Evolutionary conservation across 2,329 filamentous ascomycete genomes (phyloP), one percentile per base, ranked within the genome.

Genomic region (Claviceps digitariae): DNA sequence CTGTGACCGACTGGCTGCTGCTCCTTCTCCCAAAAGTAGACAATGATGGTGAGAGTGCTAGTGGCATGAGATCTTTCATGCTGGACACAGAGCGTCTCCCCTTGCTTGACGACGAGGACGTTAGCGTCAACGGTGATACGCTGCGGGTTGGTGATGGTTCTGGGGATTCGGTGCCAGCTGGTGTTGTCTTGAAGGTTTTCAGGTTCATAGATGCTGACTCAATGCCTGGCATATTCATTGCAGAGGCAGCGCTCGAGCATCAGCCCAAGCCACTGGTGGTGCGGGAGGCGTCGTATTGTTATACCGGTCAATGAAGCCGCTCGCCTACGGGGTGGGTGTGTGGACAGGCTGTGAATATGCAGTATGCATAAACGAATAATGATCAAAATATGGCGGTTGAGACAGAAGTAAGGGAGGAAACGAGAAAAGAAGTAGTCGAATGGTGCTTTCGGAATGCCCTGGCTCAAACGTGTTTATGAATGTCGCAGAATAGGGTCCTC

Each of bases 51-150:
- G 66, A 65, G 15, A 72, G 58, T 48, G 67, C 60, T 54, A 72
- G 63, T 36, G 68, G 68, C 57, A 70, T 62, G 48, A 71, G 59
- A 31, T 58, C 64, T 52, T 63, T 71, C 69, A 71, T 72, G 54
- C 64, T 69, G 48, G 65, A 65, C 27, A 70, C 69, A 41, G 67
- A 69, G 51, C 66, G 63, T 58, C 64, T 60, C 55, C 61, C 63
- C 41, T 56, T 55, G 34, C 59, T 52, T 31, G 57, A 57, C 21
- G 60, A 55, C 20, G 55, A 52, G 40, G 56, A 55, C 43, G 56
- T 59, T 47, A 55, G 54, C 27, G 57, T 53, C 56, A 52, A 52
- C n/a, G 51, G 29, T 6, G 53, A 52, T 25, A 29, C 44, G 44
- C 52, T 54, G 56, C 44, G 52, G 36, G 25, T 27, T 34, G 21